These are phyloP conservation scores for Ustilago loliicola DNA, from an alignment of 1,284 basidiomycete species.

Conservation along the genomic window DNA sequence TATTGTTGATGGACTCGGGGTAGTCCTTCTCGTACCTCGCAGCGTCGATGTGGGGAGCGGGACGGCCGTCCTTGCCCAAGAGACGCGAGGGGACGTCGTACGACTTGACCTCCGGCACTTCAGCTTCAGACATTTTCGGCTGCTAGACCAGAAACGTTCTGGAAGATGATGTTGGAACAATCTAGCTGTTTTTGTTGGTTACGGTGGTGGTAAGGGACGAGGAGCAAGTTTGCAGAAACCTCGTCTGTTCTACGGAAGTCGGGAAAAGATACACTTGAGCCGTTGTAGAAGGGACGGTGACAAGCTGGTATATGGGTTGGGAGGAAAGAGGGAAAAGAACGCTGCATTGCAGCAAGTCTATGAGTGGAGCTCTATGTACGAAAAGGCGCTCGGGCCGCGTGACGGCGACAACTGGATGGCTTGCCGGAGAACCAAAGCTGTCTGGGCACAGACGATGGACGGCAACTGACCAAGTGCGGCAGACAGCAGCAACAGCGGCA, in stretches of 20 bases:
- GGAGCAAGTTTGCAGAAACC: background rate
- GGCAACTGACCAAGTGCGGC: constrained; percentile 1
- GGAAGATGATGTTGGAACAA: background rate
- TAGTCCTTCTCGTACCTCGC: constrained; percentile 57
- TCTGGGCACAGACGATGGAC: background rate
- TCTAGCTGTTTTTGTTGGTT: constrained; percentile 10
- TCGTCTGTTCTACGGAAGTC: background rate
- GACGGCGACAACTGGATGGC: background rate
- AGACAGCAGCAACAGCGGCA: constrained; percentile 5
- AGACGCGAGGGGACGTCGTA: constrained; percentile 61
- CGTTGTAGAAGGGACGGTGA: constrained; percentile 10
- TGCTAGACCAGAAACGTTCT: constrained; percentile 1
- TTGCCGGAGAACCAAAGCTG: constrained; percentile 1
- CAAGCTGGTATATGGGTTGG: constrained; percentile 9
- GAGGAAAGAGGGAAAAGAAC: background rate
- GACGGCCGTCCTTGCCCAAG: constrained; percentile 56
- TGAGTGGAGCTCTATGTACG: constrained; percentile 25
- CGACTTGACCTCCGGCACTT: constrained; percentile 49
- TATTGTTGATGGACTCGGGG: constrained; percentile 56
- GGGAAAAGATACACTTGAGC: constrained; percentile 16
- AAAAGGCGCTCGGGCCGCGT: constrained; percentile 7
- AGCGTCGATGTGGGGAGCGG: constrained; percentile 57
- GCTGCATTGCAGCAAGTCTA: background rate
- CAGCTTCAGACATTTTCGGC: constrained; percentile 43
- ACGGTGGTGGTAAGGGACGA: background rate